These are phyloP conservation scores for Rhizoctonia solani DNA, from an alignment of 1,284 basidiomycete genomes.

Conservation along the genomic window DNA sequence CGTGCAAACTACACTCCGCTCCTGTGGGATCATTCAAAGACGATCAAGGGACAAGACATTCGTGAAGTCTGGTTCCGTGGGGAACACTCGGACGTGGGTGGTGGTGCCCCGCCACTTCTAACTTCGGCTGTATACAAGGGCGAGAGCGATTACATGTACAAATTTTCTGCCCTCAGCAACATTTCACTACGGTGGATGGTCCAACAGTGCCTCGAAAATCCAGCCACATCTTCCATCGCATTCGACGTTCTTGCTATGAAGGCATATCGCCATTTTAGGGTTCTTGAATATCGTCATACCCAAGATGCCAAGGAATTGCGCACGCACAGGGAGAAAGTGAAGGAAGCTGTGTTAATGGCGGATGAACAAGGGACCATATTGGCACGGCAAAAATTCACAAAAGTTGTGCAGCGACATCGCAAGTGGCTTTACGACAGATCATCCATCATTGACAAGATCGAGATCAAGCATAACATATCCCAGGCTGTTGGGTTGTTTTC, in stretches of 20 bases:
- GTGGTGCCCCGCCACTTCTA: too few relatives aligned
- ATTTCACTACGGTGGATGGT: constrained; percentile 35
- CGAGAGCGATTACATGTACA: too few relatives aligned
- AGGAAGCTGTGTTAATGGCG: neutral
- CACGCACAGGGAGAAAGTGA: neutral
- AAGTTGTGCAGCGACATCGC: neutral
- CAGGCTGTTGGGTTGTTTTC: neutral
- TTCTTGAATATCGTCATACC: neutral
- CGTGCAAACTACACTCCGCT: too few relatives aligned
- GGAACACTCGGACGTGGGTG: too few relatives aligned
- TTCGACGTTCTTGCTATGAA: neutral
- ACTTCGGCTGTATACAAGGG: too few relatives aligned
- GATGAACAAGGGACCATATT: neutral
- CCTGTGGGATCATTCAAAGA: too few relatives aligned
- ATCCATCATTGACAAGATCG: neutral
- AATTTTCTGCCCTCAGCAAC: constrained; percentile 19
- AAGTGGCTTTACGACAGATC: neutral
- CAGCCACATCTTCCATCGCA: neutral
- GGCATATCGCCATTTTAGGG: neutral
- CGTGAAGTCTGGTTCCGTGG: too few relatives aligned
- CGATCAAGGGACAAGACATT: too few relatives aligned
- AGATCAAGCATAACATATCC: neutral
- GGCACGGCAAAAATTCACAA: neutral
- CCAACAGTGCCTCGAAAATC: neutral
- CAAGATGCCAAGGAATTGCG: neutral